Conservation (phyloP, 345 rosid species). For the Salix brachista region DNA sequence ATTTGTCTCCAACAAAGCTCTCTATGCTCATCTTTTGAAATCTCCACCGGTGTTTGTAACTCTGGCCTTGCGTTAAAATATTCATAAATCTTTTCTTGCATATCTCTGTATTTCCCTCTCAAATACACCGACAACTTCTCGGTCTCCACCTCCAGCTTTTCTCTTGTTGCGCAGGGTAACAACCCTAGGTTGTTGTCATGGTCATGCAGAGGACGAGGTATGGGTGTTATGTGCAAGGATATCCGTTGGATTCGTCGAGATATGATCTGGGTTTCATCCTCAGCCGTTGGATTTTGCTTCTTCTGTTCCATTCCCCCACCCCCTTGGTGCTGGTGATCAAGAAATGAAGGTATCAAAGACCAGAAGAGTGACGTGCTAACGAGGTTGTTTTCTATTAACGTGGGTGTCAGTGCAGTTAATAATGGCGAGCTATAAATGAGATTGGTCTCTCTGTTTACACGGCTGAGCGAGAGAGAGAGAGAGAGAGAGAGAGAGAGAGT, state of each 20-base stretch:
- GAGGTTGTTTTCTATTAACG: not conserved
- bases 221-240: slow-evolving; percentile 49
- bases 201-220: not conserved
- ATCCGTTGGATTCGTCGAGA: slow-evolving; percentile 57
- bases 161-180: slow-evolving; percentile 35
- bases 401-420: no score
- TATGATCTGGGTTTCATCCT: slow-evolving; percentile 22
- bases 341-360: not conserved
- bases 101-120: slow-evolving; percentile 72
- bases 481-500: not conserved
- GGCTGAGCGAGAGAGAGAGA: not conserved
- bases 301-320: not conserved
- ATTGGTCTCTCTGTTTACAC: slow-evolving; percentile 1
- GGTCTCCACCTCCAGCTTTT: slow-evolving; percentile 48
- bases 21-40: slow-evolving; percentile 66
- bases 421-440: no score
- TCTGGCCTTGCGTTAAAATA: slow-evolving; percentile 72
- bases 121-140: slow-evolving; percentile 45
- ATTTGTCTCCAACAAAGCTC: slow-evolving; percentile 91
- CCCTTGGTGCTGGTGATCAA: not conserved
- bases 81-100: slow-evolving; percentile 64
- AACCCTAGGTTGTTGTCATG: slow-evolving; percentile 4
- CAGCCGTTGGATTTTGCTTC: slow-evolving; percentile 17
- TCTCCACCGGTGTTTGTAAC: slow-evolving; percentile 87
- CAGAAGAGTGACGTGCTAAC: not conserved